Base-by-base conservation (phyloP, 1,139 yeast species). In the Zygosaccharomyces pseudobailii region DNA sequence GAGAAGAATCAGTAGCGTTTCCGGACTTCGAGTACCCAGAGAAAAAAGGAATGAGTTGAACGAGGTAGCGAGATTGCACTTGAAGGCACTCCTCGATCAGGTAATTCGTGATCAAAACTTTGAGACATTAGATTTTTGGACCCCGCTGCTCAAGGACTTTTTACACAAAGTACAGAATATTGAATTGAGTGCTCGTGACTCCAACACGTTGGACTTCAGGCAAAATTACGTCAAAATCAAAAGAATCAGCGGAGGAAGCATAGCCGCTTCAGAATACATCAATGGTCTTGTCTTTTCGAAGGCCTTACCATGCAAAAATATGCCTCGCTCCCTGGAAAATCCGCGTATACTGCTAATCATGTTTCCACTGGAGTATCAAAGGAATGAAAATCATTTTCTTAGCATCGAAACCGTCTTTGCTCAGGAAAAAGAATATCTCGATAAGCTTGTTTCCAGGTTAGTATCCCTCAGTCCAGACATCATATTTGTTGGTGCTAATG, bases 211-310 rank as follows among this genome's bases (percentile, higher is more conserved):
- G 52, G 97, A 94, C 62, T 82, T 90, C 45, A 77, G 94, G 33
- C 94, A 87, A 55, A 61, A 61, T 33, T 90, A 88, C 65, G 82
- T 92, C 41, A 94, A 94, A 62, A 75, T 92, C 42, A 94, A 92
- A 61, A 76, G 89, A 52, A 79, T 90, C 8, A 74, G 84, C 1
- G 98, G 98, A 0, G 92, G 92, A 0, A 65, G 71, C 1, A 73
- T 79, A 6, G 71, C 72, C n/a, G 83, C 84, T 42, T 80, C 95
- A 0, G 69, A 71, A 32, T 77, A 80, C 38, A 66, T 90, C 13
- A 82, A 86, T 59, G 99, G 98, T 1, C 69, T 88, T 5, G 84
- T 87, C 9, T 88, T 90, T 66, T 86, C 97, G 0, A 89, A 90
- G 55, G 80, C 84, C 28, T 71, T 90, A 35, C 95, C 96, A n/a